Percentiles rank a stretch among this genome's conserved stretches.
Evolutionary conservation across 192 early-diverging fungal genomes (phyloP).

Genomic region (Phlyctochytrium arcticum): DNA sequence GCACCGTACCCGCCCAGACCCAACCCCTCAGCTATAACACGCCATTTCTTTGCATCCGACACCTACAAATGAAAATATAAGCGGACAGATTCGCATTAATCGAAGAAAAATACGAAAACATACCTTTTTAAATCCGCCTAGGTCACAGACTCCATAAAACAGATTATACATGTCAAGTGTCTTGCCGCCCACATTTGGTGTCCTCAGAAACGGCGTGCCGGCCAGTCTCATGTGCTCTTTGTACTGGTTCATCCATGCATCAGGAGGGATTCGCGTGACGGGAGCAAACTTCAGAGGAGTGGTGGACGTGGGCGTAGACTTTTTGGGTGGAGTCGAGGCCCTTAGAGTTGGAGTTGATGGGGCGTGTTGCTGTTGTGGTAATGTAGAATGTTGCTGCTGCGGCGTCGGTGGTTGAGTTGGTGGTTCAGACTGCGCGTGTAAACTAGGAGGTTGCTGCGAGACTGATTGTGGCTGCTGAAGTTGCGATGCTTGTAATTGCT

Average conservation of each 20-base stretch:
- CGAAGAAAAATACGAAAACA: too few species aligned
- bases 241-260: constrained; percentile 2
- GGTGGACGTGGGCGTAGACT: too few species aligned
- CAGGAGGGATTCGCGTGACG: too few species aligned
- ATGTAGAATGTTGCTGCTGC: background rate
- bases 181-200: constrained; percentile 20
- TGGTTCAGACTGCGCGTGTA: background rate
- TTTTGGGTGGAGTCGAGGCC: too few species aligned
- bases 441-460: background rate
- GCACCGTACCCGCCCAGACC: background rate
- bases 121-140: constrained; percentile 25
- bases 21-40: constrained; percentile 1
- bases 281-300: too few species aligned
- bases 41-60: background rate
- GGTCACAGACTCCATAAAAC: constrained; percentile 17
- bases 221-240: constrained; percentile 7
- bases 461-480: background rate
- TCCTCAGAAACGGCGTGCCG: background rate
- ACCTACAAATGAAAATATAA: too few species aligned
- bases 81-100: too few species aligned
- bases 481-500: background rate
- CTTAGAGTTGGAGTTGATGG: too few species aligned
- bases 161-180: constrained; percentile 20
- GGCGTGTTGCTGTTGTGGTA: too few species aligned
- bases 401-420: background rate